Evolutionary conservation across 352 stramenopile species (phyloP).

Genomic region (Phytophthora melonis): DNA sequence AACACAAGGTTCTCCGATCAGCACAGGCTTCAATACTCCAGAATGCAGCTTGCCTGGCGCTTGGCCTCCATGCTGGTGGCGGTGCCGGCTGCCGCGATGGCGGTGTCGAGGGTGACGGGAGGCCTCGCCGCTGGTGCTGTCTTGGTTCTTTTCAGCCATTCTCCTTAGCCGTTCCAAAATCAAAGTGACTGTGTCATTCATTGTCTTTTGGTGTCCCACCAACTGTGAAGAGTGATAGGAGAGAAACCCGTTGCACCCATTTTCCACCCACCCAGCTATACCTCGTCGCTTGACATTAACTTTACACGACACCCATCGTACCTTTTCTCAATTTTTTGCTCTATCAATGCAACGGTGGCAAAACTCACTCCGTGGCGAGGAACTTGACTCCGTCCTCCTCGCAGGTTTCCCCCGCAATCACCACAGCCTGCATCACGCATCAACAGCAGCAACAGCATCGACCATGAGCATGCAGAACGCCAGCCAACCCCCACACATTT

Average conservation of each 20-base stretch:
- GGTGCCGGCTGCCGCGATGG: conserved; percentile 2
- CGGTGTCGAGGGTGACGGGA: not conserved
- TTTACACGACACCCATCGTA: conserved; percentile 24
- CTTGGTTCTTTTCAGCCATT: not conserved
- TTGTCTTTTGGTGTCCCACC: no score
- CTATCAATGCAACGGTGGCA: conserved; percentile 3
- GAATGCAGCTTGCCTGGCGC: not conserved
- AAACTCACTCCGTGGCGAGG: conserved; percentile 61
- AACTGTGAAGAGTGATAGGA: no score
- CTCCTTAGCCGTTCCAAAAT: not conserved
- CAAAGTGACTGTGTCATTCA: not conserved
- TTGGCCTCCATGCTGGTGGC: conserved; percentile 6
- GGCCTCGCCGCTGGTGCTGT: not conserved
- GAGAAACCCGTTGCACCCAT: not conserved
- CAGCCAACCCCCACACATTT: not conserved
- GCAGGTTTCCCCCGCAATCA: conserved; percentile 83
- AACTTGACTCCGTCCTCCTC: conserved; percentile 91
- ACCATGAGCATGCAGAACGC: not conserved
- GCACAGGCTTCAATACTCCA: conserved; percentile 10
- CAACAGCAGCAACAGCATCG: not conserved
- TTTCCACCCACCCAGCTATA: not conserved
- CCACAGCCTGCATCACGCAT: conserved; percentile 50
- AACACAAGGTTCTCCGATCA: conserved; percentile 51
- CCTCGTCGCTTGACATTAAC: conserved; percentile 33
- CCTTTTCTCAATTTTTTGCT: conserved; percentile 11